Conservation (phyloP, 75 land plant genomes). For the Isoetes taiwanensis region DNA sequence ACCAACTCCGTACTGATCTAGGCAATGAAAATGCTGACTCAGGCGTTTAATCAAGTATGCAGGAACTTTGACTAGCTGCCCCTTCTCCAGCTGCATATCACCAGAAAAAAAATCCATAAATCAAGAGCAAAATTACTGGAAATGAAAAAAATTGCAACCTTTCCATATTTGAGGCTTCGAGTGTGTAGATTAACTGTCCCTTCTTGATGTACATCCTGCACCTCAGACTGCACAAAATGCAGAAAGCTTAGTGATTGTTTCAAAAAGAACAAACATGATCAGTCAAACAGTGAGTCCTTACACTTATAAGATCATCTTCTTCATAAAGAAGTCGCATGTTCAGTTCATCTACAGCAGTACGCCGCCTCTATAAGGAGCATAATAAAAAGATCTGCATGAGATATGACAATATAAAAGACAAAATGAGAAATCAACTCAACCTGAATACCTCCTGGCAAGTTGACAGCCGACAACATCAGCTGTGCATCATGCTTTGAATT, state of each 20-base stretch:
- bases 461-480: conserved; percentile 93
- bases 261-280: no score
- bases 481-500: conserved; percentile 75
- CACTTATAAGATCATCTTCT: conserved; percentile 91
- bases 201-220: conserved; percentile 81
- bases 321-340: conserved; percentile 78
- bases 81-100: conserved; percentile 65
- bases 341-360: conserved; percentile 86
- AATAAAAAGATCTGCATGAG: no score
- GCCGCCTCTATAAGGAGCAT: conserved; percentile 76
- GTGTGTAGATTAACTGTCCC: conserved; percentile 91
- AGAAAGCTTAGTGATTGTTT: no score
- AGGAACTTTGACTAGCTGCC: conserved; percentile 61
- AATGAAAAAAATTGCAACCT: conserved; percentile 29
- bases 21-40: conserved; percentile 80
- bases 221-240: conserved; percentile 62
- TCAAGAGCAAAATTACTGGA: background rate
- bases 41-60: conserved; percentile 76
- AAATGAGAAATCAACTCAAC: conserved; percentile 19
- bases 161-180: conserved; percentile 93
- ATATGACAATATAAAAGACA: no score
- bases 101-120: background rate
- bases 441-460: conserved; percentile 96
- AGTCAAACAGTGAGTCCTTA: conserved; percentile 23
- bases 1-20: conserved; percentile 65